Percentiles rank a stretch among this genome's conserved stretches.
Conservation (phyloP, 345 rosid genomes). For the Rhodamnia rubescens region DNA sequence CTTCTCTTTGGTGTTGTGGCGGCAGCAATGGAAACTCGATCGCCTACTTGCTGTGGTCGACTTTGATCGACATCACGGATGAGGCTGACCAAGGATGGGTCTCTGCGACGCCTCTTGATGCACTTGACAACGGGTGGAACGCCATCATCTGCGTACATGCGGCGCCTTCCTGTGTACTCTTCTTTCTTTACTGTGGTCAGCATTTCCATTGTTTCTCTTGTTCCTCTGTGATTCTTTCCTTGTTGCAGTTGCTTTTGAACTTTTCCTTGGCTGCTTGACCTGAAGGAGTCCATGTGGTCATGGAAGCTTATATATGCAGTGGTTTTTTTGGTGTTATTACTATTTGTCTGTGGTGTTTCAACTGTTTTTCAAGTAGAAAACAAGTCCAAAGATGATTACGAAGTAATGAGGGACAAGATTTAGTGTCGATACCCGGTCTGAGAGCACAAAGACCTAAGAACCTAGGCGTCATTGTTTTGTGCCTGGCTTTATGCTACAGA, state of each 20-base stretch:
- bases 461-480: not conserved
- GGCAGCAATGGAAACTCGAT: constrained; percentile 17
- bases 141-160: not conserved
- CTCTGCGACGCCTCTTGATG: constrained; percentile 39
- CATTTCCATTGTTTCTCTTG: constrained; percentile 14
- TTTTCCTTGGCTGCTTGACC: not conserved
- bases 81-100: constrained; percentile 1
- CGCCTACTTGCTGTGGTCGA: constrained; percentile 13
- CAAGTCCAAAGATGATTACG: constrained; percentile 8
- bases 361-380: not conserved
- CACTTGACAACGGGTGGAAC: constrained; percentile 8
- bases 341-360: not conserved
- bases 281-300: not conserved
- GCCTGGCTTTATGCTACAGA: not conserved
- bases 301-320: not conserved
- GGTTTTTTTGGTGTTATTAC: constrained; percentile 4
- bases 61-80: not conserved
- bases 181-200: constrained; percentile 21
- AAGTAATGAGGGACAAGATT: constrained; percentile 2
- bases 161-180: constrained; percentile 14
- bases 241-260: not conserved
- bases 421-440: constrained; percentile 2
- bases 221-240: not conserved
- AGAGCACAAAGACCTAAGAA: not conserved
- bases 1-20: constrained; percentile 56